Conservation (phyloP, 2,329 filamentous ascomycete species). For the Pezicula radicicola region DNA sequence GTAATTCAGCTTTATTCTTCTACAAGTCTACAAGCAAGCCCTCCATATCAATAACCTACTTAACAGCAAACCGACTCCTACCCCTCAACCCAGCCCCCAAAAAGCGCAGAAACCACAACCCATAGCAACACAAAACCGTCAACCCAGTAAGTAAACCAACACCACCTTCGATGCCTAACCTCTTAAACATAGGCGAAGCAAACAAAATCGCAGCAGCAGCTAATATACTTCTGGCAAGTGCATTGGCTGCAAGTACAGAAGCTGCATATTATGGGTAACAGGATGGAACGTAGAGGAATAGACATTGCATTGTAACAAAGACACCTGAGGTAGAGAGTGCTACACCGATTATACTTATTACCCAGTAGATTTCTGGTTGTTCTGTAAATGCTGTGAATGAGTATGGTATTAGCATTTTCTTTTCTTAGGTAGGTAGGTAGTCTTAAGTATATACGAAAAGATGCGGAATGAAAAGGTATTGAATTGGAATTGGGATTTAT, state of each 20-base stretch:
- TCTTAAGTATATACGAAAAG: no score
- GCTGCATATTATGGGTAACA: constrained; percentile 52
- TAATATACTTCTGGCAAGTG: constrained; percentile 30
- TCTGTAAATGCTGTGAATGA: constrained; percentile 56
- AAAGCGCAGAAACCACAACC: no score
- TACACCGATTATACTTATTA: constrained; percentile 50
- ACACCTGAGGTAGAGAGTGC: constrained; percentile 49
- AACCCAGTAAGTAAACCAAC: no score
- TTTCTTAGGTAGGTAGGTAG: constrained; percentile 49
- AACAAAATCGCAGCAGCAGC: constrained; percentile 42
- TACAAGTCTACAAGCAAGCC: no score
- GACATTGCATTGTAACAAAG: constrained; percentile 48
- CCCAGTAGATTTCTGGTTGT: constrained; percentile 51
- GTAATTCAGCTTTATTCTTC: no score
- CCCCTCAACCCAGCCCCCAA: no score
- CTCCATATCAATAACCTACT: no score
- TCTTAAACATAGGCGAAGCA: constrained; percentile 38
- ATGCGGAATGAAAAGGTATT: no score
- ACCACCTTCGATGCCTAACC: constrained; percentile 33
- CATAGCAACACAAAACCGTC: no score
- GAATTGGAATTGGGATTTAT: no score
- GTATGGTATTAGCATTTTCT: constrained; percentile 46
- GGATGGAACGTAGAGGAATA: constrained; percentile 54
- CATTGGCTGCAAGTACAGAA: constrained; percentile 44
- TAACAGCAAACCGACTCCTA: no score